phyloP scores from a whole-genome alignment of 495 filamentous ascomycete genomes.

The Podospora tetraspora region DNA sequence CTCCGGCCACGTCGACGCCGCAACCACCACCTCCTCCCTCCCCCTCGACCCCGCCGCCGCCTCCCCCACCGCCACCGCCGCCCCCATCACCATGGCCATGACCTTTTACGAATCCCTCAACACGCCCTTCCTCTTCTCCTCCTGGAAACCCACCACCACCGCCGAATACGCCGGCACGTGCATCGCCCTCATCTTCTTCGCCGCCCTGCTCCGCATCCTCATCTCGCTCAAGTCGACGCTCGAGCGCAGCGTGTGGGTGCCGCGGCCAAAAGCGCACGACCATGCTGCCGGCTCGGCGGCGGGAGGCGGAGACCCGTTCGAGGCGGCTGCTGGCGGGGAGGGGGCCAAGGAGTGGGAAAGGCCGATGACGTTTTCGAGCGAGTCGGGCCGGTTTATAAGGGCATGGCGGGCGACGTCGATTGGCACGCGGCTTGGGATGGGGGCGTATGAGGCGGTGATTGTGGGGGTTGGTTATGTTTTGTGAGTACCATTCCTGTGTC shows the following conservation, averaged over 20 bases:
- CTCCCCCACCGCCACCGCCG: neutral
- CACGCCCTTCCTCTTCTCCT: slow-evolving; percentile 1
- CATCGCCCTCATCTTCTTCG: slow-evolving; percentile 3
- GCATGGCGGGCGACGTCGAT: neutral
- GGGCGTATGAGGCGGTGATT: neutral
- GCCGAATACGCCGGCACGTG: slow-evolving; percentile 5
- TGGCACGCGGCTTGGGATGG: neutral
- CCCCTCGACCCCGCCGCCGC: neutral
- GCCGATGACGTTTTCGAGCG: neutral
- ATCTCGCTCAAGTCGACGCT: neutral
- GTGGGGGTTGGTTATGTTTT: slow-evolving; percentile 61
- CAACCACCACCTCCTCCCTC: neutral
- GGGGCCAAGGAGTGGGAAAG: neutral
- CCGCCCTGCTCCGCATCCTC: neutral
- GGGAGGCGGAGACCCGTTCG: neutral
- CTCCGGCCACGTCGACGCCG: neutral
- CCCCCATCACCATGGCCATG: neutral
- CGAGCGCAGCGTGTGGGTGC: neutral
- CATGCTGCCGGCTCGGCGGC: slow-evolving; percentile 34
- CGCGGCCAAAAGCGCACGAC: neutral
- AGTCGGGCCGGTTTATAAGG: neutral
- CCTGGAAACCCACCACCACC: neutral
- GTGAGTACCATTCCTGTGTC: slow-evolving; percentile 48
- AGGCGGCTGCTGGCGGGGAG: neutral
- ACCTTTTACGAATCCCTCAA: neutral